A percentile compares a stretch with the other conserved stretches of the same genome.
phyloP scores from a whole-genome alignment of 225 moss, liverwort and hornwort species.

The Bryoerythrophyllum caledonicum region DNA sequence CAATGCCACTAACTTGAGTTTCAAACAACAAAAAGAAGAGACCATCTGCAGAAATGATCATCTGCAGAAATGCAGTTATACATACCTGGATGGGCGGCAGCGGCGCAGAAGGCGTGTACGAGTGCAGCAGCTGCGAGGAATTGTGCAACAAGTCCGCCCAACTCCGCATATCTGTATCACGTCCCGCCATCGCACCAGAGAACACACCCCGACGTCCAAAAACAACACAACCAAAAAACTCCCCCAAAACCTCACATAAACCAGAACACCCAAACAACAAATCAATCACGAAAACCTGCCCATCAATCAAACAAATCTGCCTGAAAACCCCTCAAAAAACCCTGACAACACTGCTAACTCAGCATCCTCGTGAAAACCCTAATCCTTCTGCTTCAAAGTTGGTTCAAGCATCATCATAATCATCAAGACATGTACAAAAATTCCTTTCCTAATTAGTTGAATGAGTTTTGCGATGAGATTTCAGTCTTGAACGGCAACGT shows the following conservation, averaged over 20 bases:
- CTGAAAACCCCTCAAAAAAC: too few relatives aligned
- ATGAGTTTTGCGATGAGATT: too few relatives aligned
- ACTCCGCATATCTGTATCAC: constrained; percentile 92
- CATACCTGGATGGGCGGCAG: constrained; percentile 90
- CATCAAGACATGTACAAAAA: too few relatives aligned
- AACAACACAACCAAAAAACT: neutral
- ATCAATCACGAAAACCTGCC: too few relatives aligned
- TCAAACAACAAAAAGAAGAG: neutral
- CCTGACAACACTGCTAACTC: too few relatives aligned
- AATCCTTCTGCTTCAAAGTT: too few relatives aligned
- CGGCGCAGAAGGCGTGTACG: constrained; percentile 86
- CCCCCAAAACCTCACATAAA: neutral
- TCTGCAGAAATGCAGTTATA: neutral
- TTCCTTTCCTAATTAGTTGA: too few relatives aligned
- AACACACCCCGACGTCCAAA: constrained; percentile 1
- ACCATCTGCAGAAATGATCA: neutral
- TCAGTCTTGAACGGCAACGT: neutral
- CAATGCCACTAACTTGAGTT: neutral
- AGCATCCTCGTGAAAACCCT: too few relatives aligned
- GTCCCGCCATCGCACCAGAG: constrained; percentile 69
- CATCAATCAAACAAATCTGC: neutral
- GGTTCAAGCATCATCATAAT: too few relatives aligned
- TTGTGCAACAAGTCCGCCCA: constrained; percentile 94
- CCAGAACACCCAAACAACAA: constrained; percentile 10
- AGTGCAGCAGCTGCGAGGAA: constrained; percentile 91